Base-by-base conservation (phyloP, 257 asterid species). In the Rhazya stricta region DNA sequence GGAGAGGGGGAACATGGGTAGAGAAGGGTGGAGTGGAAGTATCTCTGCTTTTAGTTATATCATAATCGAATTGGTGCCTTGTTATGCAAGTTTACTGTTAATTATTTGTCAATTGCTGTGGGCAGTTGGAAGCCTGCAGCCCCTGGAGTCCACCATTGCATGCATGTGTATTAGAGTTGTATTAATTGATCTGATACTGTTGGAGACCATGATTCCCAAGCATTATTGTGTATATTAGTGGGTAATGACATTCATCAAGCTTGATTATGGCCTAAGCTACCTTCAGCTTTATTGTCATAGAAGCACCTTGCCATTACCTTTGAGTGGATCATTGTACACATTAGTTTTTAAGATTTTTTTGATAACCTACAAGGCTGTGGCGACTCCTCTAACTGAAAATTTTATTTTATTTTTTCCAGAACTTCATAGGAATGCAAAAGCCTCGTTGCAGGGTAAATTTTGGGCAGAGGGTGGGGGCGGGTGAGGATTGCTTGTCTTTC, bases 271-370 rank as follows among this genome's bases (percentile, higher is more conserved):
- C 43, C 12, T 18, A 8, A 23, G 30, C 23, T 30, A 30, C 9
- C 67, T 30, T 61, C 42, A 29, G 37, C 67, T 61, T 61, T 30
- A 30, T 61, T 61, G 19, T 30, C 42, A 29, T 27, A 6, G 41
- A 30, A 11, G 11, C 21, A 21, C 16, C 69, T 5, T 63, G 18
- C 5, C 5, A 25, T 50, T 5, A 32, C 19, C 25, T 30, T 18
- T 29, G 60, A 53, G 60, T 60, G 11, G 36, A 3, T 60, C 68
- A 13, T 30, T 43, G 25, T 12, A 32, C 11, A 18, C 16, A 9
- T 62, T 62, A 15, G 4, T 36, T 4, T 63, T 32, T 27, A 63
- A 63, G 45, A 61, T 27, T 58, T 7, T 27, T 58, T 43, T 89
- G 86, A 36, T 83, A 16, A 16, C 54, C 54, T 48, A 4, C 4